Base-by-base conservation (phyloP, 2,329 filamentous ascomycete species). In the Cordyceps sp. region DNA sequence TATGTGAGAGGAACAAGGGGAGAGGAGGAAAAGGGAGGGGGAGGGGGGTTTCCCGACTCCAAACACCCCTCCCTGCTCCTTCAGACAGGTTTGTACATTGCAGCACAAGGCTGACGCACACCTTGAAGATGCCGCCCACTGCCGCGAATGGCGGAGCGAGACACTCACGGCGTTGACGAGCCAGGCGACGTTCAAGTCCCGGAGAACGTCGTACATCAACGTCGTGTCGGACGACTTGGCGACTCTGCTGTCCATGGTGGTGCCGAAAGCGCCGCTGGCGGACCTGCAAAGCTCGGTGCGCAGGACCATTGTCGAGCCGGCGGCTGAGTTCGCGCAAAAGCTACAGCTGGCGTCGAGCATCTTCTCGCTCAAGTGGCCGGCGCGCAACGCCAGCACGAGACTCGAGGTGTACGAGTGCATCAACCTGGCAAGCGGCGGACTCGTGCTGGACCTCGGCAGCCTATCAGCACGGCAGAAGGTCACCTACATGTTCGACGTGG, bases 341-440 rank as follows among this genome's bases (percentile, higher is more conserved):
- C 42, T 56, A n/a, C 52, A 56, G 16, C 41, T 54, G 6, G 48
- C 53, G 5, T 37, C 46, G 14, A 52, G 43, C 30, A 38, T 54
- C 20, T 56, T 43, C 37, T 52, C 51, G 10, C 38, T 56, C 18
- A 56, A 55, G 27, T 56, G 53, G 53, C 51, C 53, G 7, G 49
- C 52, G 24, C 46, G 51, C 22, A 52, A 45, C 18, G 52, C 53
- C 2, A 42, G 49, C n/a, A 41, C 49, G 10, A 47, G 53, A 21
- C 37, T 56, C 2, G 53, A 56, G 33, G 47, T 52, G 9, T 56
- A 56, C 33, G 52, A 56, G 29, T 56, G 53, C 32, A 37, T 50
- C 30, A 50, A 56, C 31, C 42, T 56, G 20, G 49, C 52, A 4
- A 49, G 39, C 25, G 45, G 44, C 4, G 53, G 53, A 5, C 28